Evolutionary conservation across 2,329 filamentous ascomycete genomes (phyloP).

Genomic region (Diaporthe longicolla): DNA sequence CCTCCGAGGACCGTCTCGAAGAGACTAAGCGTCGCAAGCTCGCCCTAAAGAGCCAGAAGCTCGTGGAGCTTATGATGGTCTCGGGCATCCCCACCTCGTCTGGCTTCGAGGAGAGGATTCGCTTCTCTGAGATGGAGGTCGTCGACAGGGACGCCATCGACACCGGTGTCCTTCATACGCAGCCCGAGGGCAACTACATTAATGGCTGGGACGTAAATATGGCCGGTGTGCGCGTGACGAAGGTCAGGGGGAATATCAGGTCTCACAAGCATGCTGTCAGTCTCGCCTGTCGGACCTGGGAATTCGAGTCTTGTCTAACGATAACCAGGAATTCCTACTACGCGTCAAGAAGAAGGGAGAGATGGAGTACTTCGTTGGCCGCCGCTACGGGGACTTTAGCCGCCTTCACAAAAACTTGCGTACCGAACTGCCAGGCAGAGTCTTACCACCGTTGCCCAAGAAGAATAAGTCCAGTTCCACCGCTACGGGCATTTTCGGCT

Average conservation of each 20-base stretch:
- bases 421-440: slow-evolving; percentile 89
- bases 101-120: slow-evolving; percentile 96
- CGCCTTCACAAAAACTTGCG: slow-evolving; percentile 84
- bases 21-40: slow-evolving; percentile 96
- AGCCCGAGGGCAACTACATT: slow-evolving; percentile 91
- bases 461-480: slow-evolving; percentile 90
- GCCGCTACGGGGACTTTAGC: slow-evolving; percentile 90
- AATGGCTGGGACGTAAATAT: slow-evolving; percentile 99
- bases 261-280: slow-evolving; percentile 92
- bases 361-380: slow-evolving; percentile 83
- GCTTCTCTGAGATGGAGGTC: slow-evolving; percentile 96
- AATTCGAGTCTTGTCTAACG: slow-evolving; percentile 37
- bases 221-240: slow-evolving; percentile 85
- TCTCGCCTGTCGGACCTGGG: slow-evolving; percentile 41
- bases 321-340: slow-evolving; percentile 83
- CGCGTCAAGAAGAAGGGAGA: slow-evolving; percentile 85
- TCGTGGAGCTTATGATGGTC: slow-evolving; percentile 99
- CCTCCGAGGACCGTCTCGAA: slow-evolving; percentile 94
- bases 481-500: slow-evolving; percentile 52
- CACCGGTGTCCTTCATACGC: slow-evolving; percentile 85
- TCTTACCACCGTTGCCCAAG: slow-evolving; percentile 86
- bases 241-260: slow-evolving; percentile 86
- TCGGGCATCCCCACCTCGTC: slow-evolving; percentile 96
- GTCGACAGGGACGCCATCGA: slow-evolving; percentile 95
- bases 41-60: slow-evolving; percentile 91